Evolutionary conservation across 257 asterid genomes (phyloP), one percentile per base, ranked within the genome.

Genomic region (Cynanchum wilfordii): DNA sequence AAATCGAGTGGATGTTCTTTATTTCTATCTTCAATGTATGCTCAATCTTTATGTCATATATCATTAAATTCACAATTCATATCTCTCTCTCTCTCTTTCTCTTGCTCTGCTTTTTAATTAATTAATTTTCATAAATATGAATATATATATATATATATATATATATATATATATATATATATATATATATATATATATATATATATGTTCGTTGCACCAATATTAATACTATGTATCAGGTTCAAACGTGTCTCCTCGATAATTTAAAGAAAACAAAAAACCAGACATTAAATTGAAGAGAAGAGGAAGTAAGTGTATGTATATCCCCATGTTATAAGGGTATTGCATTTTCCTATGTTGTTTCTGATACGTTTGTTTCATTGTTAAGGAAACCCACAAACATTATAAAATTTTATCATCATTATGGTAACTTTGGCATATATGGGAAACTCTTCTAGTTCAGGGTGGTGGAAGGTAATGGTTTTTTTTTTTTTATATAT

Each of bases 1-100:
- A 68, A 77, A 79, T 82, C 78, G 75, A 84, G 66, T 78, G 79
- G 74, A 87, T 87, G 87, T 88, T 90, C 84, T 81, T 86, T 78
- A 79, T 82, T 83, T 86, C 79, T 79, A 77, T 40, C 68, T 72
- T 77, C 62, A 70, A 25, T 81, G 84, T 59, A 73, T 75, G 87
- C 67, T 79, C 80, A 81, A 78, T 75, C 71, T 81, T 77, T 72
- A 73, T 76, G 81, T 86, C 85, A 71, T 66, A 63, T 65, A 27
- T 64, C 72, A 70, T 76, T 40, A 64, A 63, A 52, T 12, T 76
- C 60, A 45, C 54, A 24, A 10, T 45, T 63, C 27, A 60, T 20
- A 22, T 60, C 27, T 45, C 36, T 60, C 27, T 45, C 36, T 60
- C 19, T 45, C 36, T 60, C 27, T 45, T n/a, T n/a, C n/a, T n/a